Base-by-base conservation (phyloP, 2,329 filamentous ascomycete genomes). In the Cladosporium austrohemisphaericum region DNA sequence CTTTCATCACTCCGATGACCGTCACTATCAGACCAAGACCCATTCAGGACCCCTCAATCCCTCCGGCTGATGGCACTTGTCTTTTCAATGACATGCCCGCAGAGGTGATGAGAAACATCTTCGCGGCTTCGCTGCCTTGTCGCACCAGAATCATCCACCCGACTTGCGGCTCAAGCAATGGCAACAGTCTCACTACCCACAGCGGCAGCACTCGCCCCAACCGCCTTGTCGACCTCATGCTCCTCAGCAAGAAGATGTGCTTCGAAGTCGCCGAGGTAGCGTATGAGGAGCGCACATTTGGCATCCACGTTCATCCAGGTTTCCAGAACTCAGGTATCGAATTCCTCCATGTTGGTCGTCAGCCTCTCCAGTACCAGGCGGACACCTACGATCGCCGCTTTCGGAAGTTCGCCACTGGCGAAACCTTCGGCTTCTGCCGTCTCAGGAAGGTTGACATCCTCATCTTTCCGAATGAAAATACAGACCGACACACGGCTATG, bases 221-320 rank as follows among this genome's bases (percentile, higher is more conserved):
- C 44, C 51, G 38, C 26, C 50, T 52, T 16, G 56, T 53, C 28
- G 51, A 61, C 14, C 44, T 64, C 14, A 60, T 66, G 56, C 46
- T 51, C 9, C 29, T 66, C 31, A 56, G 56, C 53, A 58, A 54
- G 36, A 41, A 49, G 10, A 50, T 64, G 46, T 51, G 50, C 14
- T 23, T 45, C 9, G 56, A 59, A 10, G 46, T 66, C 23, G 36
- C 56, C 4, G 28, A 43, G 6, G 37, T 46, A 16, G n/a, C 63
- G 4, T 65, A 65, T 38, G 53, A 61, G 28, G 63, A 65, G 52
- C 60, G 59, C 49, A 46, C 41, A 14, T 63, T 63, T 52, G 51
- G 53, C 44, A 52, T 63, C 23, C 62, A 65, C 45, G 57, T 64
- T 6, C 60, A 65, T 35, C 57, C 60, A 41, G 61, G 60, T 16